Base-by-base conservation (phyloP, 768 basidiomycete species). In the Boletellus ananas region DNA sequence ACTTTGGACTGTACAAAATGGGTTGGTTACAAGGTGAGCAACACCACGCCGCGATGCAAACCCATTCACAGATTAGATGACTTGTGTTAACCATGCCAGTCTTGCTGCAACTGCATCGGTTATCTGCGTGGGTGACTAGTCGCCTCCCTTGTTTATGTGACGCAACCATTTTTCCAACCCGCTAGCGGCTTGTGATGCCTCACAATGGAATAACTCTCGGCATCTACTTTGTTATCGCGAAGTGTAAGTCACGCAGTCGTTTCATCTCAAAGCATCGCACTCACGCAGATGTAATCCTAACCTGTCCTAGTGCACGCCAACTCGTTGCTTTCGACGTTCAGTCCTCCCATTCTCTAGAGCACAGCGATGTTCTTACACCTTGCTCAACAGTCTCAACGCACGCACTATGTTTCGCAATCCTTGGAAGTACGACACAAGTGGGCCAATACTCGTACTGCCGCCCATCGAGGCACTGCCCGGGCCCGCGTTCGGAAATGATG, bases 241-340 rank as follows among this genome's bases (percentile, higher is more conserved):
- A 63, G 45, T 36, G 62, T 65, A 36, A 18, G 62, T 47, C 21
- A 20, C 18, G 27, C 16, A 18, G 1, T 8, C n/a, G 3, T 21
- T 36, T 3, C 8, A 11, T 29, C 2, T n/a, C 14, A 8, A 10
- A 13, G n/a, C 34, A 20, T 13, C 5, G 2, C 18, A 16, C 21
- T 27, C 34, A 46, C 7, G 29, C 1, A 23, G 20, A 42, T 25
- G n/a, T 9, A 11, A 2, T 4, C 31, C 5, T 1, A 21, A 6
- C n/a, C 17, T 3, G 16, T 6, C 1, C n/a, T 29, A 64, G 62
- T 64, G 14, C 58, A 64, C 11, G 62, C 62, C 36, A 65, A 65
- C 25, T 65, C 58, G 23, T 35, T 64, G 10, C 49, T 64, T 21
- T 61, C 64, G 16, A 64, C 54, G 64, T 64, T 49, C 6, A n/a